phyloP scores from a whole-genome alignment of 1,284 basidiomycete species.

The Fomitopsis betulina region DNA sequence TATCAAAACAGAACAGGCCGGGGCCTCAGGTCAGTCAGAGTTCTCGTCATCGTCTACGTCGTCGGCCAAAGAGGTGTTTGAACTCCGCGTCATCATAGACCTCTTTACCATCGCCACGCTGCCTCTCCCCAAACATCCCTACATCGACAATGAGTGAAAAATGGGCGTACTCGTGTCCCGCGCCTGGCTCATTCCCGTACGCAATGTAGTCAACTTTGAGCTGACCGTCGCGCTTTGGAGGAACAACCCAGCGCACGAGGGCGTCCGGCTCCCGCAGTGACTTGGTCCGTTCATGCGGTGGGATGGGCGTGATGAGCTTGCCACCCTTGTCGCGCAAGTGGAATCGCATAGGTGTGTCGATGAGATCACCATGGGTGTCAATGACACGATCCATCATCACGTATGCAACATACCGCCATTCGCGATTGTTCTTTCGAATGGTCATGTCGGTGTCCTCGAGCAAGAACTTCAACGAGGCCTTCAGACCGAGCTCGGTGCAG shows the following conservation, averaged over 20 bases:
- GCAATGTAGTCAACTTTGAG: background rate
- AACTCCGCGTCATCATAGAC: background rate
- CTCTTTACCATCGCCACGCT: too few relatives aligned
- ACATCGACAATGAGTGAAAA: background rate
- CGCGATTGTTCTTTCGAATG: background rate
- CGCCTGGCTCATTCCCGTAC: background rate
- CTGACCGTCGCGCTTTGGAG: background rate
- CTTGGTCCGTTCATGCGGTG: background rate
- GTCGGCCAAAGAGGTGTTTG: background rate
- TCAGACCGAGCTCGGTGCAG: conserved; percentile 6
- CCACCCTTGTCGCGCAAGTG: background rate
- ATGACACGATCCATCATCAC: background rate
- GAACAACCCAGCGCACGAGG: background rate
- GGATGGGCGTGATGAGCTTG: background rate
- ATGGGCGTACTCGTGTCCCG: background rate
- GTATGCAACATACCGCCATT: background rate
- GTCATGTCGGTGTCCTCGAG: background rate
- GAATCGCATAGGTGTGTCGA: background rate
- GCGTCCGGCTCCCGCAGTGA: background rate
- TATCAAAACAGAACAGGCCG: too few relatives aligned
- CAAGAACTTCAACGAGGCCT: background rate
- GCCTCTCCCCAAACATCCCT: background rate
- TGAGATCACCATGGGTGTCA: background rate
- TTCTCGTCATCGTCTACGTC: too few relatives aligned
- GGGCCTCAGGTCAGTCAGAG: too few relatives aligned